Conservation (phyloP, 371 early-diverging fungal species). For the Saksenaea vasiformis region DNA sequence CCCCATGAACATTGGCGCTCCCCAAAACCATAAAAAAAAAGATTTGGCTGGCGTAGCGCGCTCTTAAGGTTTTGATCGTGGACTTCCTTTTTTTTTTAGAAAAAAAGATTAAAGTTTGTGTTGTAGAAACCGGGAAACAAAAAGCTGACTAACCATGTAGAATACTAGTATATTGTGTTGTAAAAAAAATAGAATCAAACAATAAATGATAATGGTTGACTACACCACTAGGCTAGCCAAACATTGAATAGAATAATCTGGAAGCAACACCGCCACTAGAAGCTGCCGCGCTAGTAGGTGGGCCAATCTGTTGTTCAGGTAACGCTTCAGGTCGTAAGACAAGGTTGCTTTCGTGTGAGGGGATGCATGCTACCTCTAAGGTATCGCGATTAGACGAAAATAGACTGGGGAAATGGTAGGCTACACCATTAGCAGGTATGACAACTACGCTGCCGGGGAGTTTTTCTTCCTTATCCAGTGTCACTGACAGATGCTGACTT, state of each 20-base stretch:
- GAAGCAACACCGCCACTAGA: conserved; percentile 30
- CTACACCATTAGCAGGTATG: conserved; percentile 12
- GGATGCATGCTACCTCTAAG: conserved; percentile 19
- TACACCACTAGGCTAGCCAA: conserved; percentile 14
- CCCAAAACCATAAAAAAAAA: too few relatives aligned
- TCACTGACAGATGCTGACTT: neutral
- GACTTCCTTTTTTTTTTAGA: too few relatives aligned
- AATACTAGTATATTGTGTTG: too few relatives aligned
- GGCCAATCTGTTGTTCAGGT: neutral
- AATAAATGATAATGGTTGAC: too few relatives aligned
- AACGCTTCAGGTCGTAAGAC: conserved; percentile 13
- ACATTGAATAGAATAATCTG: conserved; percentile 54
- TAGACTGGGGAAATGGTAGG: conserved; percentile 16
- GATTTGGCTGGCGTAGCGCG: too few relatives aligned
- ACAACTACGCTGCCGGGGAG: conserved; percentile 18
- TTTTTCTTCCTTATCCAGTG: conserved; percentile 20
- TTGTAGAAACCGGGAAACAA: too few relatives aligned
- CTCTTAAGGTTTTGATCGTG: too few relatives aligned
- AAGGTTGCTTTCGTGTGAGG: conserved; percentile 17
- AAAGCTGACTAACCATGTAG: too few relatives aligned
- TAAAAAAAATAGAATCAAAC: neutral
- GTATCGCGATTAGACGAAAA: conserved; percentile 11
- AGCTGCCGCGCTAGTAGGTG: neutral
- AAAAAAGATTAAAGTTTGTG: too few relatives aligned
- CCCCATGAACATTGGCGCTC: neutral